phyloP scores from a whole-genome alignment of 139 green algal genomes.

The Micractinium conductrix region DNA sequence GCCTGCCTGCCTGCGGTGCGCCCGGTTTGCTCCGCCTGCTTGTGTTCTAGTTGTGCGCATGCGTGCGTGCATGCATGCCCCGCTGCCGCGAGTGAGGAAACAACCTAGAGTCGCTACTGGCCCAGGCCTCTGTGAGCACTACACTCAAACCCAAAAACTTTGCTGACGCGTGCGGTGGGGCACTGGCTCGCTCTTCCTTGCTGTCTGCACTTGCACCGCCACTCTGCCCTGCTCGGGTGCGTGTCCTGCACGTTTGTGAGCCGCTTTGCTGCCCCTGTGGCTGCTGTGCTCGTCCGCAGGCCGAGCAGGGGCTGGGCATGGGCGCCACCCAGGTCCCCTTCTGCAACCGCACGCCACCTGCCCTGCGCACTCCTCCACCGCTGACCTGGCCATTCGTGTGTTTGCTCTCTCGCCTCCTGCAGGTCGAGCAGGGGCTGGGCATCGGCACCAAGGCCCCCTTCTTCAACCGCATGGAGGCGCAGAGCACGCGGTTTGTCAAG shows the following conservation, averaged over 20 bases:
- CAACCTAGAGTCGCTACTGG: conserved; percentile 14
- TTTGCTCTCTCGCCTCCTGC: conserved; percentile 13
- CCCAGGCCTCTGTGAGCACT: conserved; percentile 33
- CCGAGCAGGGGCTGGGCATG: too few species aligned
- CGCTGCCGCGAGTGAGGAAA: conserved; percentile 37
- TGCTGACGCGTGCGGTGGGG: conserved; percentile 38
- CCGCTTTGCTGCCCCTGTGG: too few species aligned
- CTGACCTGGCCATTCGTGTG: too few species aligned
- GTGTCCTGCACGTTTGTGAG: background rate
- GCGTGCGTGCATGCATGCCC: background rate
- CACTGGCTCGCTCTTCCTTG: background rate
- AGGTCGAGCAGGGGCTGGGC: conserved; percentile 87
- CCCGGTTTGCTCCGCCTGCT: background rate
- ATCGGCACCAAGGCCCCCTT: conserved; percentile 67
- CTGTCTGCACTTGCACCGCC: background rate
- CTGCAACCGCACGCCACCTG: too few species aligned
- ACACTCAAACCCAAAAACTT: conserved; percentile 54
- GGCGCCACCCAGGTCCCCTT: too few species aligned
- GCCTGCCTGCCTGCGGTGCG: background rate
- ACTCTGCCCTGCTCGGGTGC: too few species aligned
- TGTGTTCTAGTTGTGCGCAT: too few species aligned
- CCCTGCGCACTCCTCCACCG: too few species aligned
- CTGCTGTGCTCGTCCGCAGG: too few species aligned
- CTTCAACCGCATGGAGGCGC: conserved; percentile 77
- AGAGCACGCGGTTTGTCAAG: conserved; percentile 78